Conservation (phyloP, 495 filamentous ascomycete genomes). For the Bathelium albidoporum region DNA sequence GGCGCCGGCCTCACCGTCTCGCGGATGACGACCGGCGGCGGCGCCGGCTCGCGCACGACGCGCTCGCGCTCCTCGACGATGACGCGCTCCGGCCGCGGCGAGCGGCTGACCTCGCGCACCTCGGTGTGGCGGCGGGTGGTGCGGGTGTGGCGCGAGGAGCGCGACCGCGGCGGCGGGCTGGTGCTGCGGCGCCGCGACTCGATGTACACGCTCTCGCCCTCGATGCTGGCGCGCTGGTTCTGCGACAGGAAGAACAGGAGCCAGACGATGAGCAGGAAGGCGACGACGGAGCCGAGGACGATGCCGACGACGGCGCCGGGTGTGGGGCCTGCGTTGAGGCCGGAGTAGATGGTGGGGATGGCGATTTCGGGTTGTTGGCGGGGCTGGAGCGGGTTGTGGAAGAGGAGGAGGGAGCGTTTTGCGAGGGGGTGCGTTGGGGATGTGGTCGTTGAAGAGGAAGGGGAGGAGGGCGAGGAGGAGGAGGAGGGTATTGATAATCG, state of each 20-base stretch:
- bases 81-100: slow-evolving; percentile 26
- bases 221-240: slow-evolving; percentile 10
- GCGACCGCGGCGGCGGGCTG: slow-evolving; percentile 13
- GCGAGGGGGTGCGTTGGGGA: neutral
- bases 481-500: neutral
- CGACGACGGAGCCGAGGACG: slow-evolving; percentile 70
- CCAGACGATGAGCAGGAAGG: slow-evolving; percentile 67
- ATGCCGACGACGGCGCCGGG: slow-evolving; percentile 76
- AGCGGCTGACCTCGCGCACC: slow-evolving; percentile 25
- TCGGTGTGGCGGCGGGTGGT: slow-evolving; percentile 25
- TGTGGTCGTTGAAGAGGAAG: neutral
- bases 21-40: slow-evolving; percentile 11
- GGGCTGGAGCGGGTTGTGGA: neutral
- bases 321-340: slow-evolving; percentile 45
- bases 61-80: slow-evolving; percentile 24
- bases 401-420: neutral
- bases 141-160: slow-evolving; percentile 15
- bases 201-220: slow-evolving; percentile 5
- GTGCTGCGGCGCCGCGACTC: slow-evolving; percentile 21
- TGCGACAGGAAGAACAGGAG: slow-evolving; percentile 43
- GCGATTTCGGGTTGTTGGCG: slow-evolving; percentile 9
- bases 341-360: slow-evolving; percentile 62
- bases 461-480: neutral
- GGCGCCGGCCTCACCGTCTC: slow-evolving; percentile 13
- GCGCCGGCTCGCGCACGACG: slow-evolving; percentile 11